Percentiles rank a stretch among this genome's conserved stretches.
These are phyloP conservation scores for Cladosporium sp. DNA, from an alignment of 2,329 filamentous ascomycete genomes.

Conservation along the genomic window DNA sequence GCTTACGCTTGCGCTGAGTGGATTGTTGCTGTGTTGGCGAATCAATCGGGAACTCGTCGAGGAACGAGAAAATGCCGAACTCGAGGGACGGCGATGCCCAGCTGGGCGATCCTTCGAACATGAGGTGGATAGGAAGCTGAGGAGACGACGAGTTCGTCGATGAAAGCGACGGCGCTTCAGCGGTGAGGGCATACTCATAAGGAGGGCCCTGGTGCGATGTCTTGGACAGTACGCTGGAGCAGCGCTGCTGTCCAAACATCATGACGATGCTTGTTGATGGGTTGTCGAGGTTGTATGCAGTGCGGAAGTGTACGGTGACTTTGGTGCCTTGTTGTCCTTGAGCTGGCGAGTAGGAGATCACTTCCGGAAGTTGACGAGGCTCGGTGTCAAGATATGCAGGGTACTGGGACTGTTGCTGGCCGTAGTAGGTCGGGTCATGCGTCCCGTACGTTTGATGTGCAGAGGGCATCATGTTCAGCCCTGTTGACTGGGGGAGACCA, in stretches of 20 bases:
- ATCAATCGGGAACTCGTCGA: conserved; percentile 23
- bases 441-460: conserved; percentile 40
- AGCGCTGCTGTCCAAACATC: conserved; percentile 74
- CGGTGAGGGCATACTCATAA: conserved; percentile 67
- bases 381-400: conserved; percentile 63
- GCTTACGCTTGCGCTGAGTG: conserved; percentile 50
- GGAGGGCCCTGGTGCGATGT: conserved; percentile 49
- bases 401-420: conserved; percentile 58
- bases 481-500: conserved; percentile 41
- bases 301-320: conserved; percentile 69
- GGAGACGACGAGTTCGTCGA: conserved; percentile 53
- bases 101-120: conserved; percentile 43
- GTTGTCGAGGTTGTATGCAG: conserved; percentile 67
- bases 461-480: conserved; percentile 40
- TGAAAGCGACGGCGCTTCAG: conserved; percentile 65
- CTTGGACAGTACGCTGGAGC: conserved; percentile 62
- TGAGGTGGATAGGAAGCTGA: conserved; percentile 55
- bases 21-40: conserved; percentile 25
- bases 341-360: conserved; percentile 67
- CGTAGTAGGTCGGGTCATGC: conserved; percentile 47
- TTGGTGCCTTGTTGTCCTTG: conserved; percentile 66
- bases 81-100: conserved; percentile 43
- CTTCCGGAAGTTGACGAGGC: conserved; percentile 56
- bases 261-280: conserved; percentile 52
- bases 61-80: conserved; percentile 61